Conservation (phyloP, 441 rosid species). For the Aleurites moluccanus region DNA sequence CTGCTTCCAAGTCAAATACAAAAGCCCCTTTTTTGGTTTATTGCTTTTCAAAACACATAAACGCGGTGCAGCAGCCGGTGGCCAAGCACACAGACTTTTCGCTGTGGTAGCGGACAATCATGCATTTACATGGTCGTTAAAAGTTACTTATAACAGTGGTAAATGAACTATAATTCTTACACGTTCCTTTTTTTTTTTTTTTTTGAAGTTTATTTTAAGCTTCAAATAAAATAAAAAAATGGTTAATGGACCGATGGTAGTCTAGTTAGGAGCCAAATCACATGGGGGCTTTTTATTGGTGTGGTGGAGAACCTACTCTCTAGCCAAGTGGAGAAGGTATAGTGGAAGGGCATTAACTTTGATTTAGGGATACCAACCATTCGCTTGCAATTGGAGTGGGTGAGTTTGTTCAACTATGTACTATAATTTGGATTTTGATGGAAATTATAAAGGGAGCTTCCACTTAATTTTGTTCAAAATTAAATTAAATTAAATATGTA, state of each 20-base stretch:
- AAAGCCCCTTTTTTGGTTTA: not conserved
- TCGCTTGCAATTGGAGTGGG: constrained; percentile 17
- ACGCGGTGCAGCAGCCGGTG: constrained; percentile 32
- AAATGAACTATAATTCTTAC: no score
- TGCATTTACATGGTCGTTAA: not conserved
- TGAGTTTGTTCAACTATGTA: constrained; percentile 11
- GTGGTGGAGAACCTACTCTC: constrained; percentile 5
- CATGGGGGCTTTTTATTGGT: constrained; percentile 2
- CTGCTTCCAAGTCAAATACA: constrained; percentile 27
- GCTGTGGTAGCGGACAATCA: not conserved
- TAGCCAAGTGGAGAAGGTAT: constrained; percentile 11
- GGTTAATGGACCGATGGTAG: not conserved
- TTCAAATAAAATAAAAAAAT: no score
- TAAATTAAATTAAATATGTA: no score
- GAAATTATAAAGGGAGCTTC: not conserved
- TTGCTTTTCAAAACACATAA: not conserved
- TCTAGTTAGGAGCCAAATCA: constrained; percentile 13
- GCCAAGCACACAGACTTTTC: constrained; percentile 2
- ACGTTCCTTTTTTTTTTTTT: not conserved
- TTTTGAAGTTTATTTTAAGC: no score
- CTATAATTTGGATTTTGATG: not conserved
- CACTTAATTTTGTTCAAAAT: not conserved
- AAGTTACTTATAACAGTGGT: no score
- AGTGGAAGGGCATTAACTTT: constrained; percentile 14
- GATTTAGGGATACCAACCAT: not conserved